Percentiles rank a stretch among this genome's conserved stretches.
Conservation (phyloP, 208 protist species). For the Novymonas esmeraldas region DNA sequence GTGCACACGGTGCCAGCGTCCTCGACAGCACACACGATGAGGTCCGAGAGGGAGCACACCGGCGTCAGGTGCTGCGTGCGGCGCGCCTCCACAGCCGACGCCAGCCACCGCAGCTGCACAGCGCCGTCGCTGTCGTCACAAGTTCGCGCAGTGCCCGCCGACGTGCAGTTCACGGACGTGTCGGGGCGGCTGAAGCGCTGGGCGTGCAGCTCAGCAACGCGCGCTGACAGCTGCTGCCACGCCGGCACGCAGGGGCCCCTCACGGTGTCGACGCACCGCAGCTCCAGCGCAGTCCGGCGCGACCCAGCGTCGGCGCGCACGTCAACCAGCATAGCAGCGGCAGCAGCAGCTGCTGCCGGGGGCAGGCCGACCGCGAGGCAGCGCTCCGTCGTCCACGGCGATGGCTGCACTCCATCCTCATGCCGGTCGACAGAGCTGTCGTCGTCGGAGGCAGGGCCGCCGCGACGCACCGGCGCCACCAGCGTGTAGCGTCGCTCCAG, state of each 20-base stretch:
- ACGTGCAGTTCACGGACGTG: not conserved
- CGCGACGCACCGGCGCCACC: not conserved
- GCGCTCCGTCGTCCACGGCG: conserved; percentile 4
- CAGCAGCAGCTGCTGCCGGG: not conserved
- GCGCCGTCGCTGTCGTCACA: not conserved
- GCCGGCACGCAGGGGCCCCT: not conserved
- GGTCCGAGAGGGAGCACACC: conserved; percentile 5
- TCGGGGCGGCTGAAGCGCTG: not conserved
- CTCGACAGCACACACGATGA: not conserved
- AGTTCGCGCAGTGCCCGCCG: not conserved
- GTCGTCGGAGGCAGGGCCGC: not conserved
- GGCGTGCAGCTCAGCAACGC: not conserved
- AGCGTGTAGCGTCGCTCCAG: conserved; percentile 1
- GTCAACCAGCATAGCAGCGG: conserved; percentile 5
- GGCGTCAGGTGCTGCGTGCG: not conserved
- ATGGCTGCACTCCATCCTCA: not conserved
- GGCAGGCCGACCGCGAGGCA: not conserved
- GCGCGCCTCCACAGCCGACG: not conserved
- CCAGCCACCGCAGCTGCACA: conserved; percentile 13
- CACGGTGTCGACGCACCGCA: conserved; percentile 13
- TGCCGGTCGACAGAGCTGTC: not conserved
- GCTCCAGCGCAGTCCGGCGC: conserved; percentile 1
- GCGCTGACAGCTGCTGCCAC: conserved; percentile 9
- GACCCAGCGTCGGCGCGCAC: not conserved
- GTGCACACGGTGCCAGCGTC: conserved; percentile 4